Conservation (phyloP, 83 land plant species). For the Diphasiastrum complanatum region DNA sequence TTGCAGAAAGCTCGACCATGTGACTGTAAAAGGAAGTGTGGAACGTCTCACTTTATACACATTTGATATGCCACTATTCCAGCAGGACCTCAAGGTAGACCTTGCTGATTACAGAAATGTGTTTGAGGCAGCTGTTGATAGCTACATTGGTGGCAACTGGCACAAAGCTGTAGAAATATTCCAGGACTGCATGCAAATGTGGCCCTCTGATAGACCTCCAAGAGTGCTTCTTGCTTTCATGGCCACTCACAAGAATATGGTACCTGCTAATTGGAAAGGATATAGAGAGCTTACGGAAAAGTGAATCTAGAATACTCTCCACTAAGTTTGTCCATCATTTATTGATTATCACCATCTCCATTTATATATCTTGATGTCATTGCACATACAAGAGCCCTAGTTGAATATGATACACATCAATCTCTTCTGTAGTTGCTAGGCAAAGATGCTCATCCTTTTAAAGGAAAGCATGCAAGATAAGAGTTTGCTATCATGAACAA, state of each 20-base stretch:
- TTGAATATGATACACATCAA: too few species aligned
- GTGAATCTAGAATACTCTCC: too few species aligned
- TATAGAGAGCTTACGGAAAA: conserved; percentile 7
- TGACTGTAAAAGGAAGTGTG: conserved; percentile 12
- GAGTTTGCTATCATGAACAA: too few species aligned
- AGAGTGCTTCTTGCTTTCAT: background rate
- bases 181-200: conserved; percentile 1
- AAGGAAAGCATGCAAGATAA: too few species aligned
- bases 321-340: too few species aligned
- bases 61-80: conserved; percentile 9
- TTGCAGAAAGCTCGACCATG: conserved; percentile 7
- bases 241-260: conserved; percentile 9
- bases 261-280: conserved; percentile 10
- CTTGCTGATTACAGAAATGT: conserved; percentile 6
- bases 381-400: too few species aligned
- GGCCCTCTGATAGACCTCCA: conserved; percentile 14
- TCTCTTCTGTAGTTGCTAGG: too few species aligned
- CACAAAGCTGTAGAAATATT: conserved; percentile 4
- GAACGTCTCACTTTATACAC: conserved; percentile 11
- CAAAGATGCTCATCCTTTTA: too few species aligned
- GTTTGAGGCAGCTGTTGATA: conserved; percentile 17
- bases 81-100: background rate
- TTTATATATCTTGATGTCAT: too few species aligned
- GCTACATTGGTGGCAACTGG: conserved; percentile 17
- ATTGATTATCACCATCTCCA: too few species aligned